Base-by-base conservation (phyloP, 78 protist genomes). In the Cyanophora paradoxa region DNA sequence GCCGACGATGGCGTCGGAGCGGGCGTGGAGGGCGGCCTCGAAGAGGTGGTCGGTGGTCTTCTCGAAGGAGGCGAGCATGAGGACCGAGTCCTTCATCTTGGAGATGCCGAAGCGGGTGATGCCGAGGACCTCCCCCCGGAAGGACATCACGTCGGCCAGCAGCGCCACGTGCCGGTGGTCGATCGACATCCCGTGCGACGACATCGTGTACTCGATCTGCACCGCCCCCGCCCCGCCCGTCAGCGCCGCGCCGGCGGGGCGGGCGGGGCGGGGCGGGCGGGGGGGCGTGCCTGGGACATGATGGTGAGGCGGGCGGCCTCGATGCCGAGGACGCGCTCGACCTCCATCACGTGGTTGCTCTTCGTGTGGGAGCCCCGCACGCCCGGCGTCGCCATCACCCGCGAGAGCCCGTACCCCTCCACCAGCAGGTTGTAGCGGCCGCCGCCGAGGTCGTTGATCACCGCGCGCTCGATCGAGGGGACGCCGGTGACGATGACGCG, bases 41-140 rank as follows among this genome's bases (percentile, higher is more conserved):
- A 92, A 97, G 36, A 97, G 85, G 73, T 90, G 94, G 64, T 97
- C 99, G 13, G 89, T 86, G 0, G 99, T 97, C 75, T 77, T 64
- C 82, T 94, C 22, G 22, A 10, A 42, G 22, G 96, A 90, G 0
- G 99, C 99, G 34, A 97, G 82, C 96, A 91, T 94, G 31, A 97
- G 69, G 17, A 93, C 96, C 0, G 86, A 58, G 63, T 93, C 94
- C 64, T 84, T 88, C 95, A 95, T 90, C 83, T 95, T 94, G 3
- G 90, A 68, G 34, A 97, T 84, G 50, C 99, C 99, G 69, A 87
- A 92, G 3, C 99, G 91, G 1, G 97, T 94, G 88, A 97, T 96
- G 58, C 99, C 99, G 3, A 91, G 86, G 19, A 96, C 77, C 57
- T 92, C 93, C 26, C 99, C 99, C 56, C 80, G 79, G 86, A 44